These are phyloP conservation scores for Ogataea paraovalis DNA, from an alignment of 805 yeast species.

Conservation along the genomic window DNA sequence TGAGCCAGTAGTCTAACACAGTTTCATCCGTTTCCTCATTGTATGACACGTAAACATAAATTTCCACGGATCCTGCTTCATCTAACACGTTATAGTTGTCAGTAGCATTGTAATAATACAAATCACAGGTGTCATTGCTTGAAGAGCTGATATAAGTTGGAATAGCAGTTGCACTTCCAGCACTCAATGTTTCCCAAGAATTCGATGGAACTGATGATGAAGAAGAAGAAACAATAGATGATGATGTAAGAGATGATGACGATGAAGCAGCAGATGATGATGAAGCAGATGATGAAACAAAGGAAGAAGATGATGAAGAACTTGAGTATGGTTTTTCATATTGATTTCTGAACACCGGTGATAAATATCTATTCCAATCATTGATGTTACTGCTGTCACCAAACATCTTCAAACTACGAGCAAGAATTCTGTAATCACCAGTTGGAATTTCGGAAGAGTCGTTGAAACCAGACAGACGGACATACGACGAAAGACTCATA, in stretches of 20 bases:
- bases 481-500: not conserved
- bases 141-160: not conserved
- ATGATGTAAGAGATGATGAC: not conserved
- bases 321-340: not conserved
- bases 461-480: not conserved
- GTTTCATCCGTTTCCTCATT: not conserved
- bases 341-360: conserved; percentile 3
- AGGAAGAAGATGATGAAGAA: not conserved
- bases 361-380: conserved; percentile 11
- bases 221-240: not conserved
- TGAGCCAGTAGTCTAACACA: not conserved
- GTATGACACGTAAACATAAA: not conserved
- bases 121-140: not conserved
- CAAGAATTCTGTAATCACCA: conserved; percentile 8
- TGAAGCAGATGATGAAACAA: not conserved
- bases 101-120: not conserved
- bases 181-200: not conserved
- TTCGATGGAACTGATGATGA: not conserved
- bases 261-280: not conserved
- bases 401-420: conserved; percentile 8
- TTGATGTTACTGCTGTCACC: conserved; percentile 7
- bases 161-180: not conserved
- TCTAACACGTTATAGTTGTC: not conserved
- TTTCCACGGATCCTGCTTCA: not conserved
- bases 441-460: conserved; percentile 3